Conservation (phyloP, 2,329 filamentous ascomycete genomes). For the Penicillium expansum region DNA sequence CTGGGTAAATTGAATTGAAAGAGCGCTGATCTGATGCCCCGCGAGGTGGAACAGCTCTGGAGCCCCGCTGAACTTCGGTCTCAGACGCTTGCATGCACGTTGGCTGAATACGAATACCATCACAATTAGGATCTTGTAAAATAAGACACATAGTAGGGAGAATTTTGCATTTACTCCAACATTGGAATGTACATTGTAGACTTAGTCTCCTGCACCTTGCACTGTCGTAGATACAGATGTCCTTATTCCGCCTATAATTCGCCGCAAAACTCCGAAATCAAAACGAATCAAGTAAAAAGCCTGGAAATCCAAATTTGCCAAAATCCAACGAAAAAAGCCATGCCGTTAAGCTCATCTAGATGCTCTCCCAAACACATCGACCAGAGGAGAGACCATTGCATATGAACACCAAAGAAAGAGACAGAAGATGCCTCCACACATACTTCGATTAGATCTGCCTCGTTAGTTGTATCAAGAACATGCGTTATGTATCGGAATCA, state of each 20-base stretch:
- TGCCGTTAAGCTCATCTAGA: not conserved
- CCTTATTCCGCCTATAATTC: not conserved
- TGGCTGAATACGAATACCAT: not conserved
- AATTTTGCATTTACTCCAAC: slow-evolving; percentile 4
- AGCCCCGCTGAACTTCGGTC: not conserved
- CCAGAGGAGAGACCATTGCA: not conserved
- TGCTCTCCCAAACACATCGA: not conserved
- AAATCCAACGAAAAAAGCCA: not conserved
- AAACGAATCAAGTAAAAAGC: not conserved
- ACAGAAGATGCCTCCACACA: slow-evolving; percentile 8
- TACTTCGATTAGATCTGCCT: not conserved
- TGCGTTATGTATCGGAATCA: not conserved
- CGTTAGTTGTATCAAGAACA: not conserved
- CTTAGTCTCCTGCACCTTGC: not conserved
- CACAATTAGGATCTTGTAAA: not conserved
- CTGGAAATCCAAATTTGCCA: not conserved
- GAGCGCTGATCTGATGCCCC: not conserved
- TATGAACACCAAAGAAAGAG: slow-evolving; percentile 1
- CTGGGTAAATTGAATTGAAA: not conserved
- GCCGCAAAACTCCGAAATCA: not conserved
- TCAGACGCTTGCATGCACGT: not conserved
- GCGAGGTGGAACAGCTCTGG: slow-evolving; percentile 1
- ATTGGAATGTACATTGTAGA: slow-evolving; percentile 2
- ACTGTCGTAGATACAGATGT: slow-evolving; percentile 3
- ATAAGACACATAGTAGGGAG: not conserved